phyloP scores from a whole-genome alignment of 2,329 filamentous ascomycete species.

The Didymella sp. region DNA sequence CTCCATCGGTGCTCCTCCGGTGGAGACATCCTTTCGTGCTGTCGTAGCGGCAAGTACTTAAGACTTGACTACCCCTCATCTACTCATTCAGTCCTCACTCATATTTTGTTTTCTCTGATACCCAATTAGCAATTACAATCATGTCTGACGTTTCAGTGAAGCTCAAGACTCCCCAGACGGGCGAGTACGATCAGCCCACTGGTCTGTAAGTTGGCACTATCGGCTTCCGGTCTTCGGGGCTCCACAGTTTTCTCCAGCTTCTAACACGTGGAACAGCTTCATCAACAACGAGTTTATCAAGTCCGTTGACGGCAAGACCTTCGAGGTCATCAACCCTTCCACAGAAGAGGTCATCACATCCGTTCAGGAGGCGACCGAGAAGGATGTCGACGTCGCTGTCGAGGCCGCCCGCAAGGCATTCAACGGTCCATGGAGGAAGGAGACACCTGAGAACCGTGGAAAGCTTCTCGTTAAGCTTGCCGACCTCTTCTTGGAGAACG shows the following conservation, averaged over 20 bases:
- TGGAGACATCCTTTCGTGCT: constrained; percentile 33
- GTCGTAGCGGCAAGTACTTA: constrained; percentile 42
- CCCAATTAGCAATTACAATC: constrained; percentile 37
- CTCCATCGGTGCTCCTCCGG: constrained; percentile 23
- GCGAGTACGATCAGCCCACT: constrained; percentile 62
- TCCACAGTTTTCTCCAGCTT: constrained; percentile 1
- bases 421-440: constrained; percentile 72
- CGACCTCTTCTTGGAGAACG: constrained; percentile 79
- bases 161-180: constrained; percentile 72
- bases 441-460: constrained; percentile 74
- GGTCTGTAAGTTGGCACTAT: constrained; percentile 56
- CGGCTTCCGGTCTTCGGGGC: constrained; percentile 4
- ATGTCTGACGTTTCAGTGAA: constrained; percentile 60
- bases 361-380: constrained; percentile 85
- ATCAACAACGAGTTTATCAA: constrained; percentile 94
- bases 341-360: constrained; percentile 85
- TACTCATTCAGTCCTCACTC: constrained; percentile 18
- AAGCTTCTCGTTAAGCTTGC: constrained; percentile 76
- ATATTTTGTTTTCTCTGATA: constrained; percentile 35
- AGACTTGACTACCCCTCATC: constrained; percentile 35
- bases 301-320: constrained; percentile 83
- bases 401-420: constrained; percentile 85
- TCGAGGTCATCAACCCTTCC: constrained; percentile 89
- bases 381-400: constrained; percentile 83
- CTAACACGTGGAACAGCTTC: constrained; percentile 62